Evolutionary conservation across 2,329 filamentous ascomycete genomes (phyloP), one percentile per base, ranked within the genome.

Genomic region (Aspergillus awamori): DNA sequence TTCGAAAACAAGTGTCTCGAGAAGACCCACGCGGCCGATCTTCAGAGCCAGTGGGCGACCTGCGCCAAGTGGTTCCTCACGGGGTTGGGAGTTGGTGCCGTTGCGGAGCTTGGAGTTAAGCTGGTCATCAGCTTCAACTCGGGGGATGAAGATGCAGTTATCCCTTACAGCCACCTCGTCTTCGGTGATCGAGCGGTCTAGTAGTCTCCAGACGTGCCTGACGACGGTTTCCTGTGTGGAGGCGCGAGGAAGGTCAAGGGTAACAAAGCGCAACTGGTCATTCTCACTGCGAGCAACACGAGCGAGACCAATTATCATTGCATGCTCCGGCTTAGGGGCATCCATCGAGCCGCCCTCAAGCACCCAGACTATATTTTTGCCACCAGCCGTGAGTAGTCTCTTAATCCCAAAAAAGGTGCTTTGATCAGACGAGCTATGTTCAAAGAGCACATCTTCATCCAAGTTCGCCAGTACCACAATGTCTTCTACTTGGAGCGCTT

Each of bases 41-140:
- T 24, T 43, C 26, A 57, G 41, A 15, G 54, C 41, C 26, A 57
- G 17, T 11, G 54, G 38, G 6, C 38, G 26, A 13, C 39, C n/a
- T n/a, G 36, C 13, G 26, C 41, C 39, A 22, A 57, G 41, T 15
- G 22, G 8, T 24, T 57, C 24, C 6, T 48, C 33, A 4, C n/a
- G 47, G 5, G 54, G 39, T 43, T 49, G 41, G 30, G 39, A 26
- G 33, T 49, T 38, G 15, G 41, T 39, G 11, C 57, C 57, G 8
- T 58, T 53, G 13, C 38, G 43, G 11, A 58, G 36, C n/a, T 53
- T 58, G 24, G 30, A 20, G 24, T 58, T 58, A 11, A 58, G 17
- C 7, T 43, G 22, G 36, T 41, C 57, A 36, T 59, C 20, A 5
- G 38, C 6, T 28, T 43, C 57, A 13, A 59, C 30, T 8, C 57